Conservation (phyloP, 2,329 filamentous ascomycete genomes). For the Nectriaceae sp. region DNA sequence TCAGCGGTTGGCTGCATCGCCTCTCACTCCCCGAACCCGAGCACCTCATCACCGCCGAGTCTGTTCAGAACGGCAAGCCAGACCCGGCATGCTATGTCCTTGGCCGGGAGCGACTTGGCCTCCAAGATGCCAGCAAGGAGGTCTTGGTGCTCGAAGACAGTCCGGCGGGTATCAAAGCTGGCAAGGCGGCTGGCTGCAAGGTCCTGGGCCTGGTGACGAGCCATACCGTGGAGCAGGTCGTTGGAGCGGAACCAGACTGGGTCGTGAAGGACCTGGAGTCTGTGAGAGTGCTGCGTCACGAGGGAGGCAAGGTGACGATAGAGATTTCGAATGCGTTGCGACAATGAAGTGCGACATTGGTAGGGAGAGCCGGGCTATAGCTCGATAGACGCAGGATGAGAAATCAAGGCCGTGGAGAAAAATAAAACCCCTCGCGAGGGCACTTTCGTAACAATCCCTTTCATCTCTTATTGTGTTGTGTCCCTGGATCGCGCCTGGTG, state of each 20-base stretch:
- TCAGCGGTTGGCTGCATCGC: conserved; percentile 71
- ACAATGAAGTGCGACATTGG: conserved; percentile 18
- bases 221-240: conserved; percentile 72
- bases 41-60: conserved; percentile 73
- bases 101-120: conserved; percentile 62
- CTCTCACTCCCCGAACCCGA: conserved; percentile 62
- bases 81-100: conserved; percentile 74
- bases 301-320: conserved; percentile 62
- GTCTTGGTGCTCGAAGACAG: conserved; percentile 87
- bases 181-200: conserved; percentile 82
- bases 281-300: conserved; percentile 62
- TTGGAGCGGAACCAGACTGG: conserved; percentile 81
- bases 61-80: conserved; percentile 74
- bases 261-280: conserved; percentile 79
- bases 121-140: conserved; percentile 47
- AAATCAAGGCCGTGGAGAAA: conserved; percentile 5
- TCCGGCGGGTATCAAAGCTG: conserved; percentile 79
- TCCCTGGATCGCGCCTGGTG: conserved; percentile 1
- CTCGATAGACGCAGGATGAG: conserved; percentile 4
- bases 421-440: conserved; percentile 6
- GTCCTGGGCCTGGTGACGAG: conserved; percentile 86
- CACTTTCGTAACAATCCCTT: not conserved
- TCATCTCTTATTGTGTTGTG: not conserved
- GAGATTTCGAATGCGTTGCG: conserved; percentile 66
- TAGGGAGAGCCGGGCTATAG: conserved; percentile 6